A percentile compares a stretch with the other conserved stretches of the same genome.
These are phyloP conservation scores for Colletotrichum costaricense DNA, from an alignment of 2,329 filamentous ascomycete genomes.

Conservation along the genomic window DNA sequence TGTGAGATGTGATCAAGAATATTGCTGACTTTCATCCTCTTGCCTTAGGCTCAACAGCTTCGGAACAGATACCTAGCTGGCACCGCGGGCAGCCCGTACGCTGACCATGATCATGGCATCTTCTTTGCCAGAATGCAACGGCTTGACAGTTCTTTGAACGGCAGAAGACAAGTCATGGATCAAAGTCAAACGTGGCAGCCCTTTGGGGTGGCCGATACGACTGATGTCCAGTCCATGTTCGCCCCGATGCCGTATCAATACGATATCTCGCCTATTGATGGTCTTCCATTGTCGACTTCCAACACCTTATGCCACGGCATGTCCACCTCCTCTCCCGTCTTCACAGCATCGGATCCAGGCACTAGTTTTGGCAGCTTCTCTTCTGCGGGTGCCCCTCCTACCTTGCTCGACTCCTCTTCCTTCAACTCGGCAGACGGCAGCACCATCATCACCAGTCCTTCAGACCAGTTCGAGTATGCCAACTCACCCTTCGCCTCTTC, in stretches of 20 bases:
- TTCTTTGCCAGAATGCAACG: slow-evolving; percentile 25
- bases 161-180: slow-evolving; percentile 28
- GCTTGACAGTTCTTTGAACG: slow-evolving; percentile 18
- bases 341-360: slow-evolving; percentile 14
- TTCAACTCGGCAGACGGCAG: slow-evolving; percentile 21
- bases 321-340: slow-evolving; percentile 17
- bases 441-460: slow-evolving; percentile 5
- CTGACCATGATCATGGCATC: slow-evolving; percentile 23
- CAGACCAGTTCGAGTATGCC: slow-evolving; percentile 25
- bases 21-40: slow-evolving; percentile 6
- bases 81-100: slow-evolving; percentile 35
- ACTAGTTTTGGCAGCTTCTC: slow-evolving; percentile 34
- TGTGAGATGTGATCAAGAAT: slow-evolving; percentile 32
- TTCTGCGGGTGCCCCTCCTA: slow-evolving; percentile 18
- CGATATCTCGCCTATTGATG: slow-evolving; percentile 12
- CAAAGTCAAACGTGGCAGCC: slow-evolving; percentile 8
- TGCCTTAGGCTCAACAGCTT: slow-evolving; percentile 31
- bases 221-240: slow-evolving; percentile 33
- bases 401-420: slow-evolving; percentile 20
- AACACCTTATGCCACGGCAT: slow-evolving; percentile 16
- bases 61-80: slow-evolving; percentile 36
- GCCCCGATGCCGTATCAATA: slow-evolving; percentile 28
- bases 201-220: slow-evolving; percentile 8
- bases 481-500: slow-evolving; percentile 22
- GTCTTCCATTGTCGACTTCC: background rate